Evolutionary conservation across 257 asterid genomes (phyloP), one percentile per base, ranked within the genome.

Genomic region (Eustoma russellianum): DNA sequence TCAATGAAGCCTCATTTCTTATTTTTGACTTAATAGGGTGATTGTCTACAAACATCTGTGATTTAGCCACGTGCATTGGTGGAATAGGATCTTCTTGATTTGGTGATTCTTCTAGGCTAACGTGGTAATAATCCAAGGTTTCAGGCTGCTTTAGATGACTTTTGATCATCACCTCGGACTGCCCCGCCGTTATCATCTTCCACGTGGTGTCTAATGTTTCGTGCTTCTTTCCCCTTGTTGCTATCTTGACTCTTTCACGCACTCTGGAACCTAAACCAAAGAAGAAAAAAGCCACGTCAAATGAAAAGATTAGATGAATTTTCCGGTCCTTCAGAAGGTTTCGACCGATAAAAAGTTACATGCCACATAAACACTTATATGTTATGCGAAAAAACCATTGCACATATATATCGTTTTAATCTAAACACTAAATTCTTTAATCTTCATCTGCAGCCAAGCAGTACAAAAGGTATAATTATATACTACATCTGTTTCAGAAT

Each of bases 141-240:
- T 79, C 89, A 3, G 84, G 70, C 64, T 74, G 79, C 71, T 66
- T 69, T 55, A 62, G 54, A 65, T 74, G 79, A 53, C 77, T 68
- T 72, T 75, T 81, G 45, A 24, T 24, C 30, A 4, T 4, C 30
- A 24, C 30, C 30, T 24, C 30, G 3, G 30, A 4, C 30, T 79
- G 79, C 5, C 82, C 77, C 57, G 77, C 94, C 5, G 80, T 79
- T 75, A 87, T 83, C 79, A 55, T 79, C 70, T 69, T 87, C 96
- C 94, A 87, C 35, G 89, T 83, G 77, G 62, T 74, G 75, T 87
- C 96, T 66, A 83, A 47, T 14, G 89, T 77, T 47, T 81, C 81
- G 12, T 71, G 86, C 67, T 33, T 72, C 68, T 64, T 66, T 48
- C 75, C 64, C 76, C 66, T 67, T 45, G 75, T 63, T 51, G 70